Base-by-base conservation (phyloP, 805 yeast genomes). In the Candida odintsovae region DNA sequence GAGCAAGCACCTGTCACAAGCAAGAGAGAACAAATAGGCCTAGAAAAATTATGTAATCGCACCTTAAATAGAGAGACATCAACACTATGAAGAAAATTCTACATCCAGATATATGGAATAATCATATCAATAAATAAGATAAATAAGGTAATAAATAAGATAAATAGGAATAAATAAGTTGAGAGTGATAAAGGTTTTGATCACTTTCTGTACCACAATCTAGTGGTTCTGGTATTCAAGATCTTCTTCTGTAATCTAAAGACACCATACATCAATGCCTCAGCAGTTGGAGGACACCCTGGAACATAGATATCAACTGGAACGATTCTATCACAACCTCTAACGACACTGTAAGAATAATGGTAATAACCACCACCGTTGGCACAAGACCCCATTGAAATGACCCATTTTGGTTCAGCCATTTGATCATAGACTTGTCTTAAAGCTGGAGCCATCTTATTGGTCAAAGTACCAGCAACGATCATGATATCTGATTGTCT, bases 381-480 rank as follows among this genome's bases (percentile, higher is more conserved):
- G 52, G 96, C 96, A 71, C 96, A 87, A 8, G 92, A 83, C 42
- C 96, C 96, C 96, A 87, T 87, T 47, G 94, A 85, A 58, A 87
- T 87, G 44, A 88, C 96, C 95, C 95, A 87, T 70, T 90, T 81
- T 41, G 96, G 96, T 57, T 85, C 94, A 31, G 96, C 89, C 95
- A 88, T 88, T 70, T 87, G 96, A 67, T 87, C 96, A 67, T 88
- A 87, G 29, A 87, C 95, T 71, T 86, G 94, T 72, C 96, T 83
- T 66, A 87, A 73, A 22, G 94, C 94, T 37, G 96, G 96, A 2
- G 95, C 95, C 96, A 87, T 87, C 71, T 87, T 87, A 67, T 87
- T 87, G 52, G 96, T 87, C 55, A 87, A 78, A 3, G 96, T 87
- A 38, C 96, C 96, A 3, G 96, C 95, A 47, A 88, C 94, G 69